Base-by-base conservation (phyloP, 129 eudicot species). In the Chrysanthemum seticuspe region DNA sequence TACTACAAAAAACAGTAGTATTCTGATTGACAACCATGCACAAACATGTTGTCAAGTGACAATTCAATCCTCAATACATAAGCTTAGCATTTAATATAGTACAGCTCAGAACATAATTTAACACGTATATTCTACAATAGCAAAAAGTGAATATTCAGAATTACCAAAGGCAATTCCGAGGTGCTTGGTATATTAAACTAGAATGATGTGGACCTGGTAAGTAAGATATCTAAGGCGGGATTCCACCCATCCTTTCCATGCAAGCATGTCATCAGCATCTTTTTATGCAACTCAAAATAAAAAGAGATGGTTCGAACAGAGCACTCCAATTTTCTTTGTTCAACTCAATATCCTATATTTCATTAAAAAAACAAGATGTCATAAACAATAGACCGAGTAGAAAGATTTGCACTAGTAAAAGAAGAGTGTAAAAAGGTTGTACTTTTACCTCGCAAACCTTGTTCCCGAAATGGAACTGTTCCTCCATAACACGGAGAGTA, bases 241-340 rank as follows among this genome's bases (percentile, higher is more conserved):
- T 70, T 81, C 85, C 65, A 75, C 85, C 85, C 85, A 81, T 65
- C 85, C 85, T 69, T 62, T 80, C 84, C 84, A 80, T 10, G 76
- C 64, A 66, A 79, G 83, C 74, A 79, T 63, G 59, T 79, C 83
- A 73, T 66, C 79, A 15, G 74, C 74, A 55, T 74, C 70, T 67
- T 79, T 73, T 73, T 79, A 67, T 79, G 73, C 63, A 75, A 74
- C 83, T 79, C 83, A 74, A 79, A 79, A n/a, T n/a, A 79, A 79
- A 79, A 25, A 79, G 79, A 59, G 64, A 73, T 2, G 75, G 83
- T 68, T 79, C 83, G 74, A 79, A 79, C 70, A 79, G 75, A 79
- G 70, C 78, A 60, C 75, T 73, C 83, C 83, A 79, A 59, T 73
- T 67, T 73, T 75, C 74, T 67, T 59, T 79, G 79, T 79, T 79